These are phyloP conservation scores for Sporothrix brasiliensis DNA, from an alignment of 2,329 filamentous ascomycete genomes.

Conservation along the genomic window DNA sequence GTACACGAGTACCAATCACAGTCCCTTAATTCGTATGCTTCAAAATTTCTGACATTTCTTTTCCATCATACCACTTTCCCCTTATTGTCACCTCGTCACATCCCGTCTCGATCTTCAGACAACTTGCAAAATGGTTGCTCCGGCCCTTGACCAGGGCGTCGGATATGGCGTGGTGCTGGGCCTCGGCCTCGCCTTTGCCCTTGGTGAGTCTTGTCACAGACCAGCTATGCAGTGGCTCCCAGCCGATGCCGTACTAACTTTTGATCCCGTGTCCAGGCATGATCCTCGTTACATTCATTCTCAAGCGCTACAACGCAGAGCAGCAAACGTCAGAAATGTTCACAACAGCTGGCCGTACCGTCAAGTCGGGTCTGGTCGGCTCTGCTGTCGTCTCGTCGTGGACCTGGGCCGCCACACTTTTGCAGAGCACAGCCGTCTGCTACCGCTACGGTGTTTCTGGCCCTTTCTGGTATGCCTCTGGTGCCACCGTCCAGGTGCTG, in stretches of 20 bases:
- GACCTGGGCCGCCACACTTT: slow-evolving; percentile 86
- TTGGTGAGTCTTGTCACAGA: slow-evolving; percentile 49
- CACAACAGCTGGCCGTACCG: slow-evolving; percentile 81
- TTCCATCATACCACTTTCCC: background rate
- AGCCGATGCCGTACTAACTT: background rate
- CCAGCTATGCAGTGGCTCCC: background rate
- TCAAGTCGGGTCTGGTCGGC: slow-evolving; percentile 85
- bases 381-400: slow-evolving; percentile 90
- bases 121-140: slow-evolving; percentile 38
- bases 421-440: slow-evolving; percentile 79
- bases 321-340: slow-evolving; percentile 92
- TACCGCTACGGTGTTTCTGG: slow-evolving; percentile 75
- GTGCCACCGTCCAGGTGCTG: slow-evolving; percentile 84
- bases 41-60: too few species aligned
- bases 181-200: slow-evolving; percentile 71
- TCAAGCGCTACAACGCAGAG: slow-evolving; percentile 56
- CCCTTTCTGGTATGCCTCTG: slow-evolving; percentile 63
- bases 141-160: slow-evolving; percentile 61
- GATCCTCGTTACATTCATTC: slow-evolving; percentile 46
- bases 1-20: background rate
- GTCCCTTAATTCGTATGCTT: background rate
- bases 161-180: slow-evolving; percentile 80
- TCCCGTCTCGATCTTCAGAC: background rate
- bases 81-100: background rate
- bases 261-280: slow-evolving; percentile 39